Percentiles rank a stretch among this genome's conserved stretches.
phyloP scores from a whole-genome alignment of 495 filamentous ascomycete species.

The Diplogelasinospora grovesii region DNA sequence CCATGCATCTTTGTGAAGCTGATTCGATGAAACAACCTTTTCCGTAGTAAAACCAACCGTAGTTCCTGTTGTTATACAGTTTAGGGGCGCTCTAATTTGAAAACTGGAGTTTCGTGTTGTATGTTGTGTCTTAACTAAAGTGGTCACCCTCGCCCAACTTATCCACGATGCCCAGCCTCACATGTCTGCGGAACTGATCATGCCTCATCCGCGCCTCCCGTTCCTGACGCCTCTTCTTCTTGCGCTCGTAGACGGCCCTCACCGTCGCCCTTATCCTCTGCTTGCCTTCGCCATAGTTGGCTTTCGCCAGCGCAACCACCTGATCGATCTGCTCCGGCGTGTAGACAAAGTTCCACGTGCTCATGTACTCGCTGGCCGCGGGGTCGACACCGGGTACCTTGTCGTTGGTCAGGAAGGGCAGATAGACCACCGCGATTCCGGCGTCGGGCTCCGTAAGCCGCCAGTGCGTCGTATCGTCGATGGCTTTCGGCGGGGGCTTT shows the following conservation, averaged over 20 bases:
- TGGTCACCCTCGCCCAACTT: slow-evolving; percentile 43
- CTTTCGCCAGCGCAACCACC: slow-evolving; percentile 71
- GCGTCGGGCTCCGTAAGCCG: slow-evolving; percentile 69
- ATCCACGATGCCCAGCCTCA: slow-evolving; percentile 34
- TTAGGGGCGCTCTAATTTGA: too few relatives aligned
- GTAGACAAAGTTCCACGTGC: slow-evolving; percentile 97
- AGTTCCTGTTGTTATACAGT: too few relatives aligned
- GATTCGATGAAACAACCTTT: too few relatives aligned
- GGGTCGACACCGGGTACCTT: slow-evolving; percentile 72
- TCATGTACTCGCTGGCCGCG: slow-evolving; percentile 71
- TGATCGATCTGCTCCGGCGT: slow-evolving; percentile 78
- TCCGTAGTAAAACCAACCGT: too few relatives aligned
- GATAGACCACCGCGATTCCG: slow-evolving; percentile 84
- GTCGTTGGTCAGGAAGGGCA: slow-evolving; percentile 79
- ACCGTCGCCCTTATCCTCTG: slow-evolving; percentile 70
- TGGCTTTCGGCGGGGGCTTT: slow-evolving; percentile 49
- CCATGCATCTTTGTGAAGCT: too few relatives aligned
- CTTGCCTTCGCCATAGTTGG: slow-evolving; percentile 77
- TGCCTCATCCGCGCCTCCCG: slow-evolving; percentile 46
- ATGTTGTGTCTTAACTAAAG: slow-evolving; percentile 32
- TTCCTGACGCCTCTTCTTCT: slow-evolving; percentile 61
- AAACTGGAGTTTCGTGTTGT: too few relatives aligned
- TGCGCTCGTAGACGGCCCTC: slow-evolving; percentile 88
- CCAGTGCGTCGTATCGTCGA: slow-evolving; percentile 57
- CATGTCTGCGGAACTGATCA: slow-evolving; percentile 37